A percentile compares a stretch with the other conserved stretches of the same genome.
phyloP scores from a whole-genome alignment of 2,329 filamentous ascomycete species.

The Paecilomyces sp. region DNA sequence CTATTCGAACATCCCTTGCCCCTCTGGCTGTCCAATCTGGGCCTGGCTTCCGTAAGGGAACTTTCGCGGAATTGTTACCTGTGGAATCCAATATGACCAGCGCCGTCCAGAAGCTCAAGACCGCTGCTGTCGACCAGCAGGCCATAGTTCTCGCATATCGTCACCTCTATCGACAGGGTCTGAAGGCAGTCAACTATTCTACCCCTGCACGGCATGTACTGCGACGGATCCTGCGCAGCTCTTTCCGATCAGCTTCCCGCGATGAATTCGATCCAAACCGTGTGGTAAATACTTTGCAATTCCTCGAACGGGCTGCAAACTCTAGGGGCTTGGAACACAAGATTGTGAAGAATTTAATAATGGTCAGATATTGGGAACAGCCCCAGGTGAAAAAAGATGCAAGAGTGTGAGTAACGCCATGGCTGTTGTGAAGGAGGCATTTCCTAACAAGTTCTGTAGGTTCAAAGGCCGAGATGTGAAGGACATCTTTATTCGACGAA shows the following conservation, averaged over 20 bases:
- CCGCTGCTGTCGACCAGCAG: slow-evolving; percentile 12
- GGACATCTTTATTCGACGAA: slow-evolving; percentile 23
- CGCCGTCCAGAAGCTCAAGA: slow-evolving; percentile 3
- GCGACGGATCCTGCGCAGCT: slow-evolving; percentile 35
- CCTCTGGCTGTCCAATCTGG: neutral
- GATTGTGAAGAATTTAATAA: slow-evolving; percentile 39
- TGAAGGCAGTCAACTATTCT: slow-evolving; percentile 51
- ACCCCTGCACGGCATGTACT: slow-evolving; percentile 50
- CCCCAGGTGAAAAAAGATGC: slow-evolving; percentile 21
- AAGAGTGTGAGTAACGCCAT: slow-evolving; percentile 21
- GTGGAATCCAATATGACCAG: slow-evolving; percentile 6
- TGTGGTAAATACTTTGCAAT: slow-evolving; percentile 40
- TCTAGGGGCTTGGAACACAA: slow-evolving; percentile 38
- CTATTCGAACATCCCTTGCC: neutral
- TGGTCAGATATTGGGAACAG: slow-evolving; percentile 37
- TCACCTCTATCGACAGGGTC: slow-evolving; percentile 46
- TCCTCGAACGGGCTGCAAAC: slow-evolving; percentile 35
- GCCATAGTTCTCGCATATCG: slow-evolving; percentile 49
- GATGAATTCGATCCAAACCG: slow-evolving; percentile 31
- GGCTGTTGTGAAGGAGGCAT: slow-evolving; percentile 2
- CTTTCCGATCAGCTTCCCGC: slow-evolving; percentile 32
- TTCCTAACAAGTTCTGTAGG: slow-evolving; percentile 18
- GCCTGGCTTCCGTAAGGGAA: slow-evolving; percentile 15
- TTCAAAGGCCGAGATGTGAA: slow-evolving; percentile 17
- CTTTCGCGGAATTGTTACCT: neutral